These are phyloP conservation scores for Hypoxylon rickii DNA, from an alignment of 495 filamentous ascomycete genomes.

Conservation along the genomic window DNA sequence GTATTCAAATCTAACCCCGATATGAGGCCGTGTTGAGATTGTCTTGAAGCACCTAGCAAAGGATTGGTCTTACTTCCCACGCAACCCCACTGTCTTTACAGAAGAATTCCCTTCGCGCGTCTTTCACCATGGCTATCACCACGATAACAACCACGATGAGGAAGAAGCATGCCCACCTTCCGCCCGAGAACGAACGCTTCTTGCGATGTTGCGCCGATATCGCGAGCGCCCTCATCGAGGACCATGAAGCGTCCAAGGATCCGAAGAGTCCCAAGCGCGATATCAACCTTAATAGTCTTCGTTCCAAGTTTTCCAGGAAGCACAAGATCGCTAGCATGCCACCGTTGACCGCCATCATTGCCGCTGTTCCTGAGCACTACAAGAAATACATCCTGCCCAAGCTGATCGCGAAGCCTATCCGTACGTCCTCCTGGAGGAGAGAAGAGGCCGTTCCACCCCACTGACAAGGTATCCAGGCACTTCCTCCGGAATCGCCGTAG, in stretches of 20 bases:
- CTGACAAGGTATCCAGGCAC: constrained; percentile 60
- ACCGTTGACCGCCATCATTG: constrained; percentile 94
- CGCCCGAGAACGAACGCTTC: constrained; percentile 91
- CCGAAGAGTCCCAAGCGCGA: constrained; percentile 74
- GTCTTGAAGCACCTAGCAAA: too few species aligned
- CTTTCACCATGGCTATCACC: constrained; percentile 46
- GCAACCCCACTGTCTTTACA: too few species aligned
- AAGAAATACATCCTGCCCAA: constrained; percentile 98
- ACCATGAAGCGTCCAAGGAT: constrained; percentile 79
- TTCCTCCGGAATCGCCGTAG: constrained; percentile 97
- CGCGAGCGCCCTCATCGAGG: constrained; percentile 88
- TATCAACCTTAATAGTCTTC: constrained; percentile 88
- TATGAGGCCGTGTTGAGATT: too few species aligned
- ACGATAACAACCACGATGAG: constrained; percentile 41
- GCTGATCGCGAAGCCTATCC: constrained; percentile 93
- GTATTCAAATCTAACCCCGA: too few species aligned
- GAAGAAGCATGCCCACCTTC: constrained; percentile 72
- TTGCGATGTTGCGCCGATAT: constrained; percentile 94
- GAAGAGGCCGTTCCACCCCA: neutral
- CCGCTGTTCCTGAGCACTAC: constrained; percentile 96
- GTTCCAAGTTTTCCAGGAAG: constrained; percentile 88
- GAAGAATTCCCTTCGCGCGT: constrained; percentile 1
- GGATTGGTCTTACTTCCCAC: too few species aligned
- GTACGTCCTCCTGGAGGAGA: constrained; percentile 51
- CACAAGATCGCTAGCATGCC: constrained; percentile 83